Evolutionary conservation across 2,329 filamentous ascomycete genomes (phyloP), one percentile per base, ranked within the genome.

Genomic region (Aureobasidium namibiae): DNA sequence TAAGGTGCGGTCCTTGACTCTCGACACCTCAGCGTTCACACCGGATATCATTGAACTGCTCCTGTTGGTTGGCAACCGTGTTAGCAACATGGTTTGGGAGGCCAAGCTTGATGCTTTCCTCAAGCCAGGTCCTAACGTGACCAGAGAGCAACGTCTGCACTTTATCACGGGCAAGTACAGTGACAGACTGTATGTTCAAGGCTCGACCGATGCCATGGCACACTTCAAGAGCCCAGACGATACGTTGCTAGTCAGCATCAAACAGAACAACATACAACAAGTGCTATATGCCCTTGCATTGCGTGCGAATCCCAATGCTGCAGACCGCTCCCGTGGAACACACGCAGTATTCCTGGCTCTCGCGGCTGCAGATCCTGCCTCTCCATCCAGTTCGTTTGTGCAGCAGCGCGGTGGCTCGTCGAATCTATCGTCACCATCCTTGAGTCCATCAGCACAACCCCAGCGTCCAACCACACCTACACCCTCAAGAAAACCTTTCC

Each of bases 11-110:
- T 97, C 94, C 13, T 81, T 99, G 42, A 99, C 94, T 0, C 81
- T 99, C 42, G 94, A 99, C 70, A 95, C 95, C 65, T 92, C 89
- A 57, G 96, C 92, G 0, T 99, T 99, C 72, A 97, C 94, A 3
- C 87, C 89, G 66, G 95, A 99, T 77, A 95, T 97, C 70, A 88
- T 99, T 71, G 95, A 99, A 70, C 82, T 99, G 49, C 81, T 99
- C 42, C 79, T 96, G 60, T 85, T 92, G 61, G 85, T 99, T 63
- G 95, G 95, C 63, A 99, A 99, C 71, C 85, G 92, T 53, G 85
- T 96, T 54, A 94, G 92, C 67, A 99, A 99, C 73, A 92, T 92
- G 86, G 81, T 99, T 21, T 99, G 92, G 90, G 94, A 99, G 76
- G 87, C 91, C 14, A 89, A 78, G 62, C 79, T 97, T 24, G 90